Evolutionary conservation across 106 monocot genomes (phyloP).

Genomic region (Dioscorea zingiberensis): DNA sequence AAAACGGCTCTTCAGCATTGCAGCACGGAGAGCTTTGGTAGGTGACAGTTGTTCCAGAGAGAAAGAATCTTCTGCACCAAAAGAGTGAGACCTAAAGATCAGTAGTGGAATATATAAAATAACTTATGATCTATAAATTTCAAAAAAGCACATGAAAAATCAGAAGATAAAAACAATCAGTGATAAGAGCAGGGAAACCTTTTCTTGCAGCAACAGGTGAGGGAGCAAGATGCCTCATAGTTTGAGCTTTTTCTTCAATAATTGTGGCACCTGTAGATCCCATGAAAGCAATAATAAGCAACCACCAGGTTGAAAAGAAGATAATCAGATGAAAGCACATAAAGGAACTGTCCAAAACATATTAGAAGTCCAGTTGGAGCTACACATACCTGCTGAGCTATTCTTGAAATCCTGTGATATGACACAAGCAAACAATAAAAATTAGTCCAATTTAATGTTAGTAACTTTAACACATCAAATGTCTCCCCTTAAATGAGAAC

Average conservation of each 20-base stretch:
- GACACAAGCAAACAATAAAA: too few species aligned
- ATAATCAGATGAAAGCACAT: neutral
- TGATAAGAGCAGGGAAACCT: conserved; percentile 10
- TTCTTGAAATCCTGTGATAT: conserved; percentile 6
- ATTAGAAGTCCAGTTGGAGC: neutral
- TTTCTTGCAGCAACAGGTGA: conserved; percentile 7
- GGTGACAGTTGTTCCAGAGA: conserved; percentile 41
- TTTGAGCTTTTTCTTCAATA: conserved; percentile 6
- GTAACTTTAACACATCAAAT: too few species aligned
- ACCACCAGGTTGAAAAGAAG: neutral
- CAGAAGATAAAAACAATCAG: neutral
- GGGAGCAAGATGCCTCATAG: conserved; percentile 1
- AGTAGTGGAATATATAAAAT: neutral
- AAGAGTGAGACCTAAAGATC: neutral
- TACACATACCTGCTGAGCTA: neutral
- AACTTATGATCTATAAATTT: too few species aligned
- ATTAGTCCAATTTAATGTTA: too few species aligned
- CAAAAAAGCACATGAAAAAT: neutral
- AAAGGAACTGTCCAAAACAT: conserved; percentile 12
- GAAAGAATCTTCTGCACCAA: conserved; percentile 11
- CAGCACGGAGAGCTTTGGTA: conserved; percentile 47
- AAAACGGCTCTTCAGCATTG: conserved; percentile 63
- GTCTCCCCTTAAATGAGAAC: too few species aligned
- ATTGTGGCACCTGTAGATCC: conserved; percentile 8
- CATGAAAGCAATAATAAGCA: neutral